phyloP scores from a whole-genome alignment of 495 filamentous ascomycete species.

The Chaetomidium leptoderma region DNA sequence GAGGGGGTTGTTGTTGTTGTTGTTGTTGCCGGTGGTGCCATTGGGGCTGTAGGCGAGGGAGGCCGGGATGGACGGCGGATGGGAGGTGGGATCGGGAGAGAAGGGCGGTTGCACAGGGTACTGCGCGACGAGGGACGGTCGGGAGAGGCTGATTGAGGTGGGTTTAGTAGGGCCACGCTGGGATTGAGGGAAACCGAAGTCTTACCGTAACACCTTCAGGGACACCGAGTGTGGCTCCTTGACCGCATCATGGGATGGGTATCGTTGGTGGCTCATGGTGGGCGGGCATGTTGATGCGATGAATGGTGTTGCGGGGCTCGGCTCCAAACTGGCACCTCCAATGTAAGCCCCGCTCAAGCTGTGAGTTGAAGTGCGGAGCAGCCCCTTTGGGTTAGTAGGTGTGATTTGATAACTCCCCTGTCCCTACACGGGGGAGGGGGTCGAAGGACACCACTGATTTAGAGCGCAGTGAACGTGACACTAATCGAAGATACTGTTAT shows the following conservation, averaged over 20 bases:
- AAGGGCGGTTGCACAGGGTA: slow-evolving; percentile 40
- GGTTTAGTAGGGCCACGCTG: slow-evolving; percentile 1
- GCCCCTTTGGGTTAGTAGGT: not conserved
- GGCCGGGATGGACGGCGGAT: slow-evolving; percentile 35
- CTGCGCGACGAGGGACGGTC: slow-evolving; percentile 52
- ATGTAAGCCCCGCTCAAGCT: not conserved
- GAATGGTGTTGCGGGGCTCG: not conserved
- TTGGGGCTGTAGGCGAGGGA: slow-evolving; percentile 44
- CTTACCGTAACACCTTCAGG: slow-evolving; percentile 71
- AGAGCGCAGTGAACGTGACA: too few relatives aligned
- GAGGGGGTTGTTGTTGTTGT: slow-evolving; percentile 18
- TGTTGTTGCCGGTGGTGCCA: slow-evolving; percentile 32
- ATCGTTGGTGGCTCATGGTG: slow-evolving; percentile 50
- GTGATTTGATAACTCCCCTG: too few relatives aligned
- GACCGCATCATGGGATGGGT: slow-evolving; percentile 52
- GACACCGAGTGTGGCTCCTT: slow-evolving; percentile 83
- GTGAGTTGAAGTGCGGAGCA: not conserved
- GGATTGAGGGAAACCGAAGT: not conserved
- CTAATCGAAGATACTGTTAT: too few relatives aligned
- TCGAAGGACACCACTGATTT: too few relatives aligned
- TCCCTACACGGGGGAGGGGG: too few relatives aligned
- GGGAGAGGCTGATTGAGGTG: slow-evolving; percentile 40
- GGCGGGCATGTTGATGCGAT: not conserved
- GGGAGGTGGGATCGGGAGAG: slow-evolving; percentile 8
- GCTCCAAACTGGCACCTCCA: not conserved